Conservation (phyloP, 345 rosid genomes). For the Turritis glabra region DNA sequence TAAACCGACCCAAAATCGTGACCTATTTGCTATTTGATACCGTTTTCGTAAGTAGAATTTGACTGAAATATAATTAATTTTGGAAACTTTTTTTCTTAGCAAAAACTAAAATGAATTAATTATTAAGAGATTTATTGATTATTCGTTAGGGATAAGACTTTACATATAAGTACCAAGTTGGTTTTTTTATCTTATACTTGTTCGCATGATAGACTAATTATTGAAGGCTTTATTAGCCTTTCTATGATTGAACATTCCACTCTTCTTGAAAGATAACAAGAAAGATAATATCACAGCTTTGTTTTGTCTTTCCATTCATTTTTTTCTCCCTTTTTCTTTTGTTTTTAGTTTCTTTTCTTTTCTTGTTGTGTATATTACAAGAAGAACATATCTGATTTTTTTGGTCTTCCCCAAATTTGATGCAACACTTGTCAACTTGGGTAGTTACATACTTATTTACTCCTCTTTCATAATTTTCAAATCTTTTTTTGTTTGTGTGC, state of each 20-base stretch:
- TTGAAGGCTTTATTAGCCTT: constrained; percentile 33
- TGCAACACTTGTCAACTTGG: constrained; percentile 32
- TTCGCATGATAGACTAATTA: constrained; percentile 35
- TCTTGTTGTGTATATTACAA: background rate
- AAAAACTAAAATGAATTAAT: background rate
- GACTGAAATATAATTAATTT: background rate
- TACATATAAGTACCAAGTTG: constrained; percentile 18
- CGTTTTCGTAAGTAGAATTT: background rate
- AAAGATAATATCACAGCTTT: constrained; percentile 30
- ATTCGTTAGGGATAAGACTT: constrained; percentile 18
- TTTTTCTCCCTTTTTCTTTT: background rate
- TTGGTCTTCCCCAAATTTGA: constrained; percentile 18
- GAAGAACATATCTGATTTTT: constrained; percentile 2
- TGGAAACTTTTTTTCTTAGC: background rate
- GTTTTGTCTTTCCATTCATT: constrained; percentile 20
- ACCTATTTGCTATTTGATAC: background rate
- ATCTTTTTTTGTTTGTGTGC: background rate
- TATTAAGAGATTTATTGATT: background rate
- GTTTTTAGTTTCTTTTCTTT: background rate
- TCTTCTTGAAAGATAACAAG: constrained; percentile 32
- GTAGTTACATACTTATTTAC: constrained; percentile 6
- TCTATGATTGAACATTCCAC: constrained; percentile 36
- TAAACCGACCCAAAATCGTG: background rate
- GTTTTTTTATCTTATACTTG: background rate
- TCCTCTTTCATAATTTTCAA: background rate